Evolutionary conservation across 768 basidiomycete species (phyloP).

Genomic region (Suillus alpinus): DNA sequence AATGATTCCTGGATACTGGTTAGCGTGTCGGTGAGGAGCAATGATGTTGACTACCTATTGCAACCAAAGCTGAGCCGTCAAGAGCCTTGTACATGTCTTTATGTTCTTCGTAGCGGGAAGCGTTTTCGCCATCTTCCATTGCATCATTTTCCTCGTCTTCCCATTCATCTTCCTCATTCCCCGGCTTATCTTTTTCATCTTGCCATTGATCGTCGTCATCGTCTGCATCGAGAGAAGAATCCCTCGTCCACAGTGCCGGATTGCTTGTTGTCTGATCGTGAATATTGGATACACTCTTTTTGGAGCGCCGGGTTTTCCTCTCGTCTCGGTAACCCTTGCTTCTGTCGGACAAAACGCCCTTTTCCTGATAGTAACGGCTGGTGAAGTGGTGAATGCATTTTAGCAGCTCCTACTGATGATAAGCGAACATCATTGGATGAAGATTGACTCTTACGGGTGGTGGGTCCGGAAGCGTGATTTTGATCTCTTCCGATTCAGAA

Average conservation of each 20-base stretch:
- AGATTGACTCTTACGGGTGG: constrained; percentile 44
- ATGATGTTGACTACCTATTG: constrained; percentile 49
- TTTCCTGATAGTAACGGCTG: constrained; percentile 56
- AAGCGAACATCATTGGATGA: constrained; percentile 1
- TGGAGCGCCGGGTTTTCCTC: constrained; percentile 32
- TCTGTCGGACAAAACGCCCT: constrained; percentile 55
- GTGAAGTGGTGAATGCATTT: constrained; percentile 53
- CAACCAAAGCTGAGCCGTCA: constrained; percentile 72
- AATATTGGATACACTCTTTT: constrained; percentile 14
- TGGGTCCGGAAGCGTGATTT: constrained; percentile 33
- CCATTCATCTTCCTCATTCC: constrained; percentile 14
- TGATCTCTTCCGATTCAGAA: constrained; percentile 10
- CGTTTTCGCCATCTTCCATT: constrained; percentile 7
- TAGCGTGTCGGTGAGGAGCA: neutral
- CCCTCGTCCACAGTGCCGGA: constrained; percentile 3
- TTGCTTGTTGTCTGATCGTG: constrained; percentile 14
- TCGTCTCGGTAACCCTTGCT: constrained; percentile 44
- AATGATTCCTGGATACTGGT: constrained; percentile 50
- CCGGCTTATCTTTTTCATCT: constrained; percentile 11
- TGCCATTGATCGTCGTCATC: constrained; percentile 3
- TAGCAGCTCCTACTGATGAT: constrained; percentile 44
- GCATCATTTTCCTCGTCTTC: constrained; percentile 15
- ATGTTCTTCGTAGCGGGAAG: constrained; percentile 5
- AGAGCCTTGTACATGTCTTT: constrained; percentile 74
- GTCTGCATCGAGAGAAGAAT: constrained; percentile 3